Base-by-base conservation (phyloP, 805 yeast species). In the Alloascoidea africana region DNA sequence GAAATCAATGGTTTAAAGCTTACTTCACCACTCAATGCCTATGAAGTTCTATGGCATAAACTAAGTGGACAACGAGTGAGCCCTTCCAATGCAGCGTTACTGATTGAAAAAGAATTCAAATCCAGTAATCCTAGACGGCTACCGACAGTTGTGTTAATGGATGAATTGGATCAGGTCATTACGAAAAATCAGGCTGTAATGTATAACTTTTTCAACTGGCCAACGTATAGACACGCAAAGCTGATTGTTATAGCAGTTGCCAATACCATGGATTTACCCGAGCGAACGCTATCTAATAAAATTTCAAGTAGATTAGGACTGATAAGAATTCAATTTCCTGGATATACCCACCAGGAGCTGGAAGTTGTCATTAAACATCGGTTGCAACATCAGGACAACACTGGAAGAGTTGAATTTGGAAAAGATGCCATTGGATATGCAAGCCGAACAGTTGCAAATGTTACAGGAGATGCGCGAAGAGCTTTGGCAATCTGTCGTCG, bases 181-280 rank as follows among this genome's bases (percentile, higher is more conserved):
- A 77, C 87, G 1, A 75, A 71, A 39, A 76, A 75, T 41, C 95
- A 85, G 52, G 73, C 75, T 34, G 87, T 89, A 27, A 77, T 89
- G 79, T 91, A 91, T 60, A 91, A 91, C 54, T 85, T 91, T 52
- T 86, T 91, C 66, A 91, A 91, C 57, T 91, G 99, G 99, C 96
- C 98, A 3, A 75, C 94, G 0, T 75, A 83, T 49, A 62, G 70
- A 8, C 63, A 74, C 45, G 86, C 97, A 3, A 77, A 77, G 48
- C 62, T 91, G 37, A 73, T 91, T 37, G 93, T 91, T 2, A 66
- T 91, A 33, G 96, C 97, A 0, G 86, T 91, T 18, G 96, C 97
- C 3, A 91, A 91, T 54, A 87, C 96, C 0, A 86, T 91, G 96
- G 97, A 91, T 59, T 60, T 91, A 36, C 97, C 98, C 0, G 98